Conservation (phyloP, 1,139 yeast genomes). For the Candida glucosophila region DNA sequence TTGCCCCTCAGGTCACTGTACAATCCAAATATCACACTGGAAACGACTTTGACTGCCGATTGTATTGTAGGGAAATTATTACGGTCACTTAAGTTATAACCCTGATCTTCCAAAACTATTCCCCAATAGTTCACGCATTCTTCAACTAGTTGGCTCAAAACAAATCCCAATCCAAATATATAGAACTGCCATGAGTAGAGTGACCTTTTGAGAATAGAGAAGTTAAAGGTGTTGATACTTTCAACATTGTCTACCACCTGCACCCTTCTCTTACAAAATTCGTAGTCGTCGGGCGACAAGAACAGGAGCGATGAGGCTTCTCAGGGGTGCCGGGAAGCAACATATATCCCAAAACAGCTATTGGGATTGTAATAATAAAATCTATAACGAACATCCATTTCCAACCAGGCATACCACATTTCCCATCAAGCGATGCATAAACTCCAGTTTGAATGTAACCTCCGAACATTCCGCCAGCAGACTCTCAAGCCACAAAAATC, state of each 20-base stretch:
- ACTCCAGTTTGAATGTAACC: conserved; percentile 29
- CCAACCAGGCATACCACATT: conserved; percentile 27
- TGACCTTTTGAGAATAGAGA: conserved; percentile 40
- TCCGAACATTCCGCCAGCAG: conserved; percentile 42
- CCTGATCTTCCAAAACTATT: neutral
- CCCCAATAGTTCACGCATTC: neutral
- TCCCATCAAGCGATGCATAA: conserved; percentile 21
- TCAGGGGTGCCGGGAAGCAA: conserved; percentile 52
- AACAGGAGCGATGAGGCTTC: conserved; percentile 8
- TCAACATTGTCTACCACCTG: conserved; percentile 15
- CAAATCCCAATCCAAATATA: neutral
- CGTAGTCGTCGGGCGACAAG: conserved; percentile 13
- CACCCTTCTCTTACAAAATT: conserved; percentile 11
- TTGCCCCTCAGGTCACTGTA: neutral
- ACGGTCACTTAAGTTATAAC: conserved; percentile 21
- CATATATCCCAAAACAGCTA: conserved; percentile 44
- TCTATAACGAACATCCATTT: conserved; percentile 33
- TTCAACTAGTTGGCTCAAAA: neutral
- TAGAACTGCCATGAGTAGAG: conserved; percentile 12
- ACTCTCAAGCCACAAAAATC: conserved; percentile 44
- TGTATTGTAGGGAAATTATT: conserved; percentile 3
- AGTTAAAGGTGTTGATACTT: conserved; percentile 27
- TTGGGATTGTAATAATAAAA: conserved; percentile 32
- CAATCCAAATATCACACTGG: conserved; percentile 14
- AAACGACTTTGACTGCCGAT: conserved; percentile 2